These are phyloP conservation scores for Penstemon eatonii DNA, from an alignment of 257 asterid species.

Conservation along the genomic window DNA sequence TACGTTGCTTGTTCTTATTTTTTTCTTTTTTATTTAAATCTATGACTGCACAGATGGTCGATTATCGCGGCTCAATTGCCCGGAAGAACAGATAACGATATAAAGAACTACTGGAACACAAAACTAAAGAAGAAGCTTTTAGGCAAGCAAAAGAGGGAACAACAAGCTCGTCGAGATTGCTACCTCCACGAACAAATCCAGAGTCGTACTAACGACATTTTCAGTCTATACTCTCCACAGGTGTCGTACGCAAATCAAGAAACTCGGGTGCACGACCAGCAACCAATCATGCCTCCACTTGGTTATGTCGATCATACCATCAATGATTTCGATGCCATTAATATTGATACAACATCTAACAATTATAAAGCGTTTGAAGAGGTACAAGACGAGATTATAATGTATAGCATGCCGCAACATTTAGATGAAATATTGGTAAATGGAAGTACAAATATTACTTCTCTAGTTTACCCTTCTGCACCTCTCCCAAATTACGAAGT, in stretches of 20 bases:
- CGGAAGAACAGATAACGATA: conserved; percentile 37
- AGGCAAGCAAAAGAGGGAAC: conserved; percentile 31
- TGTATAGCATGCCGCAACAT: conserved; percentile 14
- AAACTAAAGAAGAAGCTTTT: conserved; percentile 33
- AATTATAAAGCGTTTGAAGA: conserved; percentile 17
- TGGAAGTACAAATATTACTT: conserved; percentile 30
- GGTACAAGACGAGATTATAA: conserved; percentile 25
- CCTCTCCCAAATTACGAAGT: conserved; percentile 16
- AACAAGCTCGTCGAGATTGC: conserved; percentile 19
- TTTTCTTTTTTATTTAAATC: background rate
- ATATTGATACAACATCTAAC: background rate
- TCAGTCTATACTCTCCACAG: conserved; percentile 18
- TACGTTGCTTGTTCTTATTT: too few species aligned
- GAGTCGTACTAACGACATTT: background rate
- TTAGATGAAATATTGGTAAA: conserved; percentile 29
- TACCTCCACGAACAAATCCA: background rate
- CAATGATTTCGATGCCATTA: background rate
- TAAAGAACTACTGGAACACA: conserved; percentile 36
- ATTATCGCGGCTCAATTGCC: conserved; percentile 33
- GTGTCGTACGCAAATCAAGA: background rate
- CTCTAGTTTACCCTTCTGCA: conserved; percentile 33
- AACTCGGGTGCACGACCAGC: background rate
- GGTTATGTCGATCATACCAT: background rate
- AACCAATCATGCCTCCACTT: background rate
- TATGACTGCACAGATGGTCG: conserved; percentile 27